Percentiles rank a stretch among this genome's conserved stretches.
phyloP scores from a whole-genome alignment of 805 yeast genomes.

The Wickerhamiella galacta region DNA sequence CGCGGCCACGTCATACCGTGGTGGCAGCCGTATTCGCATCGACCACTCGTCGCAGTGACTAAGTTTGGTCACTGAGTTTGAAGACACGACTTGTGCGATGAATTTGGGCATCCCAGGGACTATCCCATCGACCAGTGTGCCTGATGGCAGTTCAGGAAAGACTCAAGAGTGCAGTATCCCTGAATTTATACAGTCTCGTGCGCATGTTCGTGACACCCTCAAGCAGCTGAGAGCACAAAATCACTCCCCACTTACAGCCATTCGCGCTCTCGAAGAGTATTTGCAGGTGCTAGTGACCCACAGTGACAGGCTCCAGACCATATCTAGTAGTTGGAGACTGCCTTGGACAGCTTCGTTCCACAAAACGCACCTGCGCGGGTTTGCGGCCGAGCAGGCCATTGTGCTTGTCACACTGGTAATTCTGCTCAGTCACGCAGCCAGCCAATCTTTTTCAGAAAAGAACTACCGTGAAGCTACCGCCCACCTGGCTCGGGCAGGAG shows the following conservation, averaged over 20 bases:
- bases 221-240: conserved; percentile 14
- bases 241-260: conserved; percentile 11
- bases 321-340: conserved; percentile 9
- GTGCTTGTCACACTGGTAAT: conserved; percentile 13
- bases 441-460: conserved; percentile 5
- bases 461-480: conserved; percentile 16
- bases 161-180: no score
- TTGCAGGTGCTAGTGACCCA: neutral
- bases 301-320: no score
- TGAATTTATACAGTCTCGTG: no score
- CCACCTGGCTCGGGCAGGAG: conserved; percentile 15
- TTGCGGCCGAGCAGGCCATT: conserved; percentile 15
- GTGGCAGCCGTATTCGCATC: no score
- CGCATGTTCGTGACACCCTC: conserved; percentile 11
- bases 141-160: no score
- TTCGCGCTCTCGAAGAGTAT: conserved; percentile 6
- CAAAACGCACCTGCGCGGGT: conserved; percentile 6
- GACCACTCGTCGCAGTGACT: no score
- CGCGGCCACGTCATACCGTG: no score
- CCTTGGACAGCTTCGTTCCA: conserved; percentile 8
- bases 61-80: no score
- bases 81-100: no score
- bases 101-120: no score
- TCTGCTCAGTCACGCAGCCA: conserved; percentile 9
- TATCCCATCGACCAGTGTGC: no score